These are phyloP conservation scores for Lophium mytilinum DNA, from an alignment of 495 filamentous ascomycete species.

Conservation along the genomic window DNA sequence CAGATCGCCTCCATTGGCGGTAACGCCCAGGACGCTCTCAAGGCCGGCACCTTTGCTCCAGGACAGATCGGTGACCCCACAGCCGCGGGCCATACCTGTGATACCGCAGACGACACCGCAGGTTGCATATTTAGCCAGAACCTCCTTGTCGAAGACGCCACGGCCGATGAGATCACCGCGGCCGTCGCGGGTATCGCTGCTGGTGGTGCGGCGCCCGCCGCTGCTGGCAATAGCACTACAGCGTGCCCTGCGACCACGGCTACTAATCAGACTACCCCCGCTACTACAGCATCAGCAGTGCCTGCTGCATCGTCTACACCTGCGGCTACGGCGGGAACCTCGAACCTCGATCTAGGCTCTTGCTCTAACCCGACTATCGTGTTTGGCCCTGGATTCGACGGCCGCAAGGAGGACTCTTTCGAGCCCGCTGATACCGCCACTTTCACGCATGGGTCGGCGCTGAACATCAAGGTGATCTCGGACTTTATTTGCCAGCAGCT, in stretches of 20 bases:
- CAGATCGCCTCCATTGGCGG: conserved; percentile 50
- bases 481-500: conserved; percentile 51
- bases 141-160: conserved; percentile 51
- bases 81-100: conserved; percentile 50
- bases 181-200: conserved; percentile 36
- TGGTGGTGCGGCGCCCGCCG: conserved; percentile 20
- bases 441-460: conserved; percentile 53
- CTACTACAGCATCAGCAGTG: neutral
- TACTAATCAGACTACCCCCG: neutral
- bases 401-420: conserved; percentile 45
- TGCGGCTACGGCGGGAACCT: conserved; percentile 30
- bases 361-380: conserved; percentile 42
- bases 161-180: conserved; percentile 45
- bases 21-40: conserved; percentile 48
- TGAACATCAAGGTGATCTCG: conserved; percentile 47
- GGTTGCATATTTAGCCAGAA: conserved; percentile 58
- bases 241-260: neutral
- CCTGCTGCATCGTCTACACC: conserved; percentile 39
- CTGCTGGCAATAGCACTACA: neutral
- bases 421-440: conserved; percentile 41
- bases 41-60: conserved; percentile 51
- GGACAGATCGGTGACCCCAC: conserved; percentile 51
- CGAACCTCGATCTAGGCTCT: conserved; percentile 44
- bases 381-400: conserved; percentile 47
- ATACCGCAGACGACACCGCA: conserved; percentile 38